Base-by-base conservation (phyloP, 2,329 filamentous ascomycete species). In the Fusarium nelsonii region DNA sequence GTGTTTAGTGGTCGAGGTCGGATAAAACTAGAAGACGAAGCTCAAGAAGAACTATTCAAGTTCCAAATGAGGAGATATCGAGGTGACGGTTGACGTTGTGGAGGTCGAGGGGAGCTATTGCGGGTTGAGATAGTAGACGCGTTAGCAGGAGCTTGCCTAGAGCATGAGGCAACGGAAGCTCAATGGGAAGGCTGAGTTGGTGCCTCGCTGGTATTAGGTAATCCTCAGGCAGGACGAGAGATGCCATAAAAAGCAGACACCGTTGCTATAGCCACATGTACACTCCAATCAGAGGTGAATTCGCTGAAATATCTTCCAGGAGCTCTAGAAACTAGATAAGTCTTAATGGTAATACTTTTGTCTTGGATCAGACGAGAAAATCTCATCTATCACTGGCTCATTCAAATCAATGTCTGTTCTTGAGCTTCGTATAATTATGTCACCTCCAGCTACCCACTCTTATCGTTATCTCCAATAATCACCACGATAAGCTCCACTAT, bases 101-200 rank as follows among this genome's bases (percentile, higher is more conserved):
- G 69, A 65, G 59, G 60, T 66, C 43, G 57, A 65, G 55, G 51
- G 59, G 56, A 75, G 69, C 69, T 75, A 60, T 73, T 63, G 72
- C 64, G 67, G 68, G 52, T 68, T 70, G 55, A 73, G 65, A 73
- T 72, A 69, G 61, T 74, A 71, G 76, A 82, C 81, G 81, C 81
- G 81, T 83, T 80, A 81, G 81, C 80, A 78, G 76, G 72, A 83
- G 81, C 81, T 83, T 83, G 81, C 81, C 81, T 83, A 73, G 81
- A 82, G 77, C 74, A 73, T 67, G 67, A 75, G 72, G 71, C 70
- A 73, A 68, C 66, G 71, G 69, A 70, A 77, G 74, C 74, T 78
- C 72, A 72, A 66, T 69, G 67, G 71, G 68, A 76, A 78, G 77
- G 78, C 77, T 79, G 76, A 70, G 68, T 73, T 68, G 75, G 58